Evolutionary conservation across 2,329 filamentous ascomycete genomes (phyloP).

Genomic region (Arthroderma uncinatum): DNA sequence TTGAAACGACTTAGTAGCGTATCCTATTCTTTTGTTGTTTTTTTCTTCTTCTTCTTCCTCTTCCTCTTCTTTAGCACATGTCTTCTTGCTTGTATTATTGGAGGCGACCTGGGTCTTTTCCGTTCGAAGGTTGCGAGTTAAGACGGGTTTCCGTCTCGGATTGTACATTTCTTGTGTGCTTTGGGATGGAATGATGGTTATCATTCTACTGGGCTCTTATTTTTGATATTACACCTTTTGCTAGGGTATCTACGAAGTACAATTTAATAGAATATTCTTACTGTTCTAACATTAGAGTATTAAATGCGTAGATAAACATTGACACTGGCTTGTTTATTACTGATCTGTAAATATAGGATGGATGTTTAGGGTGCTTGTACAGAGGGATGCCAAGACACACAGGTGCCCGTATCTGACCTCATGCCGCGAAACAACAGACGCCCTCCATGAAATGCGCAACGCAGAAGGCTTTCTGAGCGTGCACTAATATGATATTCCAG

Average conservation of each 20-base stretch:
- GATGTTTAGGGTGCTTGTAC: too few relatives aligned
- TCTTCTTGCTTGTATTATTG: slow-evolving; percentile 13
- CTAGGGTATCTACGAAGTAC: neutral
- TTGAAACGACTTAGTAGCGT: neutral
- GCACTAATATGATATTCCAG: neutral
- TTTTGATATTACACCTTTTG: neutral
- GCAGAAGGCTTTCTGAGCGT: neutral
- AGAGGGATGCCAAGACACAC: neutral
- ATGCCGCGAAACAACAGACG: neutral
- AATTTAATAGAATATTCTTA: slow-evolving; percentile 1
- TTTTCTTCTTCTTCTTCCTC: slow-evolving; percentile 10
- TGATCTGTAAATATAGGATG: too few relatives aligned
- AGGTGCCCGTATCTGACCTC: neutral
- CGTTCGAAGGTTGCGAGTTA: slow-evolving; percentile 17
- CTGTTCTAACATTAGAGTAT: too few relatives aligned
- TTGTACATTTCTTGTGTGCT: neutral
- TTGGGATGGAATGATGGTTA: neutral
- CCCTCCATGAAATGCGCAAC: neutral
- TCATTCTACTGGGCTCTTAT: neutral
- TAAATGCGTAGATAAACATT: too few relatives aligned
- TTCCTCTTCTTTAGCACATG: slow-evolving; percentile 15
- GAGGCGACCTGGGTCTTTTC: slow-evolving; percentile 12
- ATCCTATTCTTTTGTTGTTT: neutral
- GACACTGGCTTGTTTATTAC: too few relatives aligned
- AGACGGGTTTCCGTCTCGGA: slow-evolving; percentile 1